Base-by-base conservation (phyloP, 1,284 basidiomycete genomes). In the Thecaphora thlaspeos region DNA sequence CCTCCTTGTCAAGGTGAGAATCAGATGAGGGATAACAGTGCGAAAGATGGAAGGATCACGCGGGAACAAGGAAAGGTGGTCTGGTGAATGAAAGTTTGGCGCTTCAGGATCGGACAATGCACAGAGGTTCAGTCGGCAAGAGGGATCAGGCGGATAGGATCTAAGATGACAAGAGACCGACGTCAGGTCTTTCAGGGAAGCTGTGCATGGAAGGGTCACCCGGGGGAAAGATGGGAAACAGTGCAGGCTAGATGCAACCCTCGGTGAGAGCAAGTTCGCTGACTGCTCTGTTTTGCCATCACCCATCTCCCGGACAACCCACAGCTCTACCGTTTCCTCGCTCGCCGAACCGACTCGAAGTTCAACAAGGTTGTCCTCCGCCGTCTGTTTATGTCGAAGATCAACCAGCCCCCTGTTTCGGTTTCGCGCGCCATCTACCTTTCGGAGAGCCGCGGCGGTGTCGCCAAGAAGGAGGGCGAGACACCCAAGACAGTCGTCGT, bases 351-450 rank as follows among this genome's bases (percentile, higher is more conserved):
- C 52, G 91, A 97, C 80, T 87, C 91, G 61, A 83, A 83, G 72
- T 99, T 99, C 84, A 99, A 99, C 90, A 91, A 94, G 87, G 89
- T 87, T 78, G 84, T 99, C 81, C 91, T 99, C 78, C 90, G 88
- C 82, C 89, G 94, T 61, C 87, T 98, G 62, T 98, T 92, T 85
- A 88, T 93, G 82, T 92, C 90, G 80, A 92, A 93, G 85, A 87
- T 86, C 85, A 98, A 98, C 87, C 90, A 91, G 68, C 91, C 95
- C 49, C 95, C 95, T 55, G 82, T 98, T 68, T 97, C 94, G 49
- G 68, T 77, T 26, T 77, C 75, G 57, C 67, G 75, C 28, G 51
- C 76, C 41, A 67, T 75, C 53, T 77, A 75, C 72, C 60, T 77
- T 44, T 71, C 75, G 54, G 66, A 68, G 56, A 70, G 73, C 65